phyloP scores from a whole-genome alignment of 2,329 filamentous ascomycete species.

The Colletotrichum sansevieriae region DNA sequence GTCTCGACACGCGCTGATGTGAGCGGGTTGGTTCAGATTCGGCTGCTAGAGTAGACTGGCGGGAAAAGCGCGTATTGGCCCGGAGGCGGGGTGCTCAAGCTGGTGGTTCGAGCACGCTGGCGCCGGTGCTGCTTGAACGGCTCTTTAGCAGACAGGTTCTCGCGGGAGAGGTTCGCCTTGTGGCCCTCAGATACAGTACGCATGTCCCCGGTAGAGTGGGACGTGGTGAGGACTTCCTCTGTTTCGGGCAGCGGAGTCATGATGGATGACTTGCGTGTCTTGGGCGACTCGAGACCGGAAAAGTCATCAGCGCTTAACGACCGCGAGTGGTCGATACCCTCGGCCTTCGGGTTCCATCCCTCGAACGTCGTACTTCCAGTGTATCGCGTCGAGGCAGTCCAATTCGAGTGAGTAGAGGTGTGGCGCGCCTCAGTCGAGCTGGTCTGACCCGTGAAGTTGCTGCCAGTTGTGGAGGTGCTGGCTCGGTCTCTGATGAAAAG shows the following conservation, averaged over 20 bases:
- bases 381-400: conserved; percentile 66
- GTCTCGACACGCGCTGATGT: background rate
- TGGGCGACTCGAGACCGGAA: conserved; percentile 41
- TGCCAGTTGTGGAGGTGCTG: conserved; percentile 68
- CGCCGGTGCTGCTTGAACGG: conserved; percentile 49
- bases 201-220: conserved; percentile 36
- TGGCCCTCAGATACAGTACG: conserved; percentile 25
- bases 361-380: conserved; percentile 64
- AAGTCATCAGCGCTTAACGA: conserved; percentile 44
- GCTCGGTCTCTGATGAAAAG: conserved; percentile 58
- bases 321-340: conserved; percentile 50
- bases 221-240: conserved; percentile 33
- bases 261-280: conserved; percentile 21
- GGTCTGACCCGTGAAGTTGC: conserved; percentile 61
- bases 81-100: conserved; percentile 58
- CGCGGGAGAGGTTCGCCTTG: conserved; percentile 45
- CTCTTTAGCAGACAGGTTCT: conserved; percentile 50
- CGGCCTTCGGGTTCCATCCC: conserved; percentile 46
- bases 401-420: conserved; percentile 65
- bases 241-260: conserved; percentile 39
- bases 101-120: conserved; percentile 61
- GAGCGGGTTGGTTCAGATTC: conserved; percentile 46
- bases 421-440: conserved; percentile 64
- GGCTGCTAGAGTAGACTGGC: conserved; percentile 48
- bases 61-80: conserved; percentile 63